Conservation (phyloP, 352 stramenopile species). For the Paralagenidium karlingii region DNA sequence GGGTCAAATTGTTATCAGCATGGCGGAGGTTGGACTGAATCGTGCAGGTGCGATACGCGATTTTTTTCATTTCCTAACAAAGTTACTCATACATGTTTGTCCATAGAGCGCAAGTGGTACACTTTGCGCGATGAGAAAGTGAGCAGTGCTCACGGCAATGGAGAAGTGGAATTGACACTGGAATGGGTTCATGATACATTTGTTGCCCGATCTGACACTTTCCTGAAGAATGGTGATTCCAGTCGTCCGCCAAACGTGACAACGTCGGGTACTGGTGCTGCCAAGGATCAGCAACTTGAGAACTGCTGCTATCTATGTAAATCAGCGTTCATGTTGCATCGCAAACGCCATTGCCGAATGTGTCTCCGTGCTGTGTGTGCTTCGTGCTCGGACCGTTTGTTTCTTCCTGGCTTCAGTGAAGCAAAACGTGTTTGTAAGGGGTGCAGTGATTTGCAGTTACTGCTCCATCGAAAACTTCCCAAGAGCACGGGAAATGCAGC, state of each 20-base stretch:
- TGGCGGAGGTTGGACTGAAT: conserved; percentile 74
- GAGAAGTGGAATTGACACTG: conserved; percentile 80
- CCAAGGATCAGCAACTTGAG: conserved; percentile 7
- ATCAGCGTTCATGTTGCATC: conserved; percentile 64
- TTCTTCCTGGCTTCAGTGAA: conserved; percentile 78
- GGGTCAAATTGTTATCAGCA: conserved; percentile 55
- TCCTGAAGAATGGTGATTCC: conserved; percentile 23
- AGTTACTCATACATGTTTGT: no score
- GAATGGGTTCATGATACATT: conserved; percentile 86
- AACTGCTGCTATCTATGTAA: conserved; percentile 77
- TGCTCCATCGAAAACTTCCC: conserved; percentile 77
- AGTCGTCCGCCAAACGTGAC: not conserved
- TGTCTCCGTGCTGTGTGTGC: conserved; percentile 73
- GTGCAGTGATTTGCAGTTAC: conserved; percentile 81
- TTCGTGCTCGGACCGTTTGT: conserved; percentile 76
- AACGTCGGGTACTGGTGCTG: not conserved
- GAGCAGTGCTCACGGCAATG: conserved; percentile 44
- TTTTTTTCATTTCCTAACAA: no score
- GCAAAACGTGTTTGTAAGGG: conserved; percentile 76
- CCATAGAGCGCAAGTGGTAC: conserved; percentile 76
- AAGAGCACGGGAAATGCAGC: conserved; percentile 37
- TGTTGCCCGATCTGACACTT: conserved; percentile 76
- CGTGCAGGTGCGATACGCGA: no score
- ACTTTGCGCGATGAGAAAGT: conserved; percentile 61
- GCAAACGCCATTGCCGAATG: conserved; percentile 76